Percentiles rank a stretch among this genome's conserved stretches.
Evolutionary conservation across 768 basidiomycete species (phyloP).

Genomic region (Hygrophorus pudorinus): DNA sequence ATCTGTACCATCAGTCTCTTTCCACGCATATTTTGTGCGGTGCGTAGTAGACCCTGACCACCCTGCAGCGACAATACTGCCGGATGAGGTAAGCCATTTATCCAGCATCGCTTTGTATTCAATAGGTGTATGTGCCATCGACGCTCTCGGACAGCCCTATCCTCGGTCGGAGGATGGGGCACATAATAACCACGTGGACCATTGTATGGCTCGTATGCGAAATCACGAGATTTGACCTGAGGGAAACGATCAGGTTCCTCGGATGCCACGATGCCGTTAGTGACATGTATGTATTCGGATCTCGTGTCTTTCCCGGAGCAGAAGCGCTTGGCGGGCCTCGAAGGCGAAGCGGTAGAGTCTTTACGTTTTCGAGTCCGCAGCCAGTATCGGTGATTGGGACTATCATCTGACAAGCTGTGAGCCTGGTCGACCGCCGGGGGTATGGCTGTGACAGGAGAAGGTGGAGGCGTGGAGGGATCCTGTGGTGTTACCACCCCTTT

Average conservation of each 20-base stretch:
- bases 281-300: too few species aligned
- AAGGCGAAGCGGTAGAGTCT: not conserved
- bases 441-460: not conserved
- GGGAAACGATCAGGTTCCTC: slow-evolving; percentile 3
- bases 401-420: not conserved
- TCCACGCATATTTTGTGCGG: not conserved
- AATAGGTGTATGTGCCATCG: not conserved
- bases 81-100: not conserved
- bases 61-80: not conserved
- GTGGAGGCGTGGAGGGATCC: slow-evolving; percentile 2
- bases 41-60: not conserved
- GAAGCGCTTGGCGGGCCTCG: not conserved
- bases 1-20: not conserved
- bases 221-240: slow-evolving; percentile 16
- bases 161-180: slow-evolving; percentile 3
- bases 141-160: not conserved
- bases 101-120: not conserved
- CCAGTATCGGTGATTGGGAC: too few species aligned
- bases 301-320: not conserved
- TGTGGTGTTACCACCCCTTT: not conserved
- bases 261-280: not conserved
- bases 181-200: slow-evolving; percentile 7
- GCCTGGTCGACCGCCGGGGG: not conserved
- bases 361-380: not conserved
- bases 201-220: slow-evolving; percentile 13